Evolutionary conservation across 2,329 filamentous ascomycete species (phyloP).

Genomic region (Atkinsonella hypoxylon): DNA sequence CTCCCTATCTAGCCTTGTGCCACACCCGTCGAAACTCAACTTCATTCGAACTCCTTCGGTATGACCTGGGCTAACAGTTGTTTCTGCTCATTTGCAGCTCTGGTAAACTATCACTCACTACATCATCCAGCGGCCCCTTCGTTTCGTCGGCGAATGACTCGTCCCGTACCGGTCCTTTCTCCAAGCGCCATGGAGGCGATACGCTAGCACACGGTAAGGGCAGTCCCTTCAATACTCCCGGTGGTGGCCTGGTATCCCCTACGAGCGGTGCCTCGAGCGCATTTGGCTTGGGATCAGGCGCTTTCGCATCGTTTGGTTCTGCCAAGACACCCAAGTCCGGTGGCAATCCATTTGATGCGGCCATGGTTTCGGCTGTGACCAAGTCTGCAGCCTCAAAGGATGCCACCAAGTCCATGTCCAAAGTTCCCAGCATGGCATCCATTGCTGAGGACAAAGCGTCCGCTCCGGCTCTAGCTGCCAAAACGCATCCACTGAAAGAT

Average conservation of each 20-base stretch:
- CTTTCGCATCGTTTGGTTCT: slow-evolving; percentile 79
- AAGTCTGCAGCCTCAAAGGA: slow-evolving; percentile 23
- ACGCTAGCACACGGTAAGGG: slow-evolving; percentile 59
- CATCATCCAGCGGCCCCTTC: slow-evolving; percentile 45
- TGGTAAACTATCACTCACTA: slow-evolving; percentile 85
- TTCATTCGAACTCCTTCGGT: neutral
- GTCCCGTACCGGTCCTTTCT: slow-evolving; percentile 50
- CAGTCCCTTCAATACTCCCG: slow-evolving; percentile 69
- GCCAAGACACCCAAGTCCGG: slow-evolving; percentile 80
- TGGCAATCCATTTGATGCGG: slow-evolving; percentile 68
- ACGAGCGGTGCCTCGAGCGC: slow-evolving; percentile 64
- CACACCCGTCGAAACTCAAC: neutral
- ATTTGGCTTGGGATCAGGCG: slow-evolving; percentile 87
- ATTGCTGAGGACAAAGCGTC: slow-evolving; percentile 29
- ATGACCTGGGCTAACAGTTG: neutral
- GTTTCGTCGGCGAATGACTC: slow-evolving; percentile 40
- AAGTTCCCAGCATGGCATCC: slow-evolving; percentile 28
- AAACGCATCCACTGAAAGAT: slow-evolving; percentile 54
- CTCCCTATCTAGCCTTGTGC: neutral
- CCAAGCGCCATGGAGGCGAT: slow-evolving; percentile 66
- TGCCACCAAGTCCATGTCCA: slow-evolving; percentile 16
- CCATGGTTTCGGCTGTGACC: slow-evolving; percentile 35
- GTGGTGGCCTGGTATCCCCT: slow-evolving; percentile 34
- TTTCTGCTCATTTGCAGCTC: slow-evolving; percentile 37
- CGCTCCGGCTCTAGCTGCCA: slow-evolving; percentile 27